Conservation (phyloP, 2,329 filamentous ascomycete genomes). For the Penicillium janthinellum region DNA sequence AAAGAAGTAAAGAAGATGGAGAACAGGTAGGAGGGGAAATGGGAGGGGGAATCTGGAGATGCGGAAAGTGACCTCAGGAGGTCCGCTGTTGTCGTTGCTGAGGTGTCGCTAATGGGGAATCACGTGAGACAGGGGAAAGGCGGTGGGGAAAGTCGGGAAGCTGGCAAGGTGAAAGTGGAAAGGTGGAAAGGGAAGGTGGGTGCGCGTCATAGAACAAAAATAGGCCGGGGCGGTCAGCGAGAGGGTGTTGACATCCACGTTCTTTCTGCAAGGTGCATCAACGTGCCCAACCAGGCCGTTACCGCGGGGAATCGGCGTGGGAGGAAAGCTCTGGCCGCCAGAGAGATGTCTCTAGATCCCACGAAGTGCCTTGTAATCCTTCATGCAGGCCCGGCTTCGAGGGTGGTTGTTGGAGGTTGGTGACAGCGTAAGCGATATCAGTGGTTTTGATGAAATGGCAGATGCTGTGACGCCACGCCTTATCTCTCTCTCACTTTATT, state of each 20-base stretch:
- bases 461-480: neutral
- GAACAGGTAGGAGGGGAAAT: constrained; percentile 22
- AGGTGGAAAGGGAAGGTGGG: neutral
- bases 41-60: constrained; percentile 31
- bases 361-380: too few relatives aligned
- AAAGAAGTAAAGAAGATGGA: constrained; percentile 22
- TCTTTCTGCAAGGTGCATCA: neutral
- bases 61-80: constrained; percentile 47
- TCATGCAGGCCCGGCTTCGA: too few relatives aligned
- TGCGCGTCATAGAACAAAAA: constrained; percentile 1
- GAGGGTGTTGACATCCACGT: neutral
- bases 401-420: too few relatives aligned
- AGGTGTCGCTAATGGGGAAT: constrained; percentile 43
- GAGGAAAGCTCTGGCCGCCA: too few relatives aligned
- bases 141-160: constrained; percentile 3
- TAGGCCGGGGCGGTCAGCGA: neutral
- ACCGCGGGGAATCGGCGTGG: too few relatives aligned
- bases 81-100: constrained; percentile 41
- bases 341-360: too few relatives aligned
- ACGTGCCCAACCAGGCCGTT: too few relatives aligned
- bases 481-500: neutral
- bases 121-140: constrained; percentile 36
- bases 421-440: too few relatives aligned
- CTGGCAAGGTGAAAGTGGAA: neutral
- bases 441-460: too few relatives aligned